Evolutionary conservation across 164 flowering plant genomes (phyloP), one percentile per base, ranked within the genome.

Genomic region (Kalanchoe fedtschenkoi): DNA sequence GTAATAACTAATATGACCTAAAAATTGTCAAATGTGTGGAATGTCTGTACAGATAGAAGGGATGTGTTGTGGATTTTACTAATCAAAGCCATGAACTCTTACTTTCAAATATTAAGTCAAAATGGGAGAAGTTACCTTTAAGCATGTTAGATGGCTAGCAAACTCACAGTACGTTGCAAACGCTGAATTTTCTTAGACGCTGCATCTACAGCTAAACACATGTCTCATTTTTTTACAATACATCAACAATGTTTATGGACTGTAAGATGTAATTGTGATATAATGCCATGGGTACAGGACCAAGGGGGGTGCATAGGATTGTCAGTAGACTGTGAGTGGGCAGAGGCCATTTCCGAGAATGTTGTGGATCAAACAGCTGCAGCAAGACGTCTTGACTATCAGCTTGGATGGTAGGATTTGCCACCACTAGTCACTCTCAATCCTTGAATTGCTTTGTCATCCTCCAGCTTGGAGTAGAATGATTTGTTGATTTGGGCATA

Each of bases 301-400:
- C 97, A 89, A 77, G 87, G 91, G 33, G 96, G 97, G 44, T 75
- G 85, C 69, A 72, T 91, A 55, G 92, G 96, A 39, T 46, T 87
- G 58, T 74, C 75, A 16, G 85, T 89, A 19, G 97, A 91, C 63
- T 91, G 96, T 68, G 97, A 91, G 78, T 89, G 97, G 97, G 85
- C 97, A 38, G 97, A 89, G 71, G 76, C 97, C 58, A 76, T 78
- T 66, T 83, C 96, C 34, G 86, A 87, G 57, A 78, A 76, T 46
- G 47, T 60, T 65, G 89, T 83, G 68, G 97, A 91, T 68, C 77
- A 65, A 71, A 37, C 16, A 63, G 96, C 97, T 57, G 88, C 85
- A 51, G 71, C 80, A 57, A 85, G 95, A 77, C 92, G 96, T 51
- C 71, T 87, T 60, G 96, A 79, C 58, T 91, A 85, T 82, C 95